Base-by-base conservation (phyloP, 78 protist genomes). In the Polysphondylium violaceum region DNA sequence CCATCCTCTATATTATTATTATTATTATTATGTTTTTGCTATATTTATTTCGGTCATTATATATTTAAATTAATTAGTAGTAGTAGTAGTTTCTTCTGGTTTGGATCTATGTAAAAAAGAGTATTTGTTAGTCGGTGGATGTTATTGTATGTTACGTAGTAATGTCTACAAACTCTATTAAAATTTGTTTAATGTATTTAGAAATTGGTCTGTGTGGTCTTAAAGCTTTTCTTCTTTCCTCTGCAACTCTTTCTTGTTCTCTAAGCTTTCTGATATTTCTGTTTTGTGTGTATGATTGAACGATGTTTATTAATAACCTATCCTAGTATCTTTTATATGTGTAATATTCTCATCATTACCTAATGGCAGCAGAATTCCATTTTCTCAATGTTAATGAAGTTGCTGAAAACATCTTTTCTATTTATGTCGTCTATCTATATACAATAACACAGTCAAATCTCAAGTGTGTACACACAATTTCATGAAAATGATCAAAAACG, bases 211-310 rank as follows among this genome's bases (percentile, higher is more conserved):
- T 40, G 33, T 7, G 19, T 69, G 78, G 78, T 83, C 63, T 83
- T 12, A 1, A 3, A n/a, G 23, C 58, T 44, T 69, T 83, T 71
- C 60, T 83, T 69, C 79, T 83, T 25, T 40, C 51, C 44, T 83
- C 91, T 21, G 91, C 78, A 29, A 44, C 60, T 40, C 69, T 83
- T 83, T 83, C 58, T 67, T 56, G 71, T 44, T 56, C 63, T 83
- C 91, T 83, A 12, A 53, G 29, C 58, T 31, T 83, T 83, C 91
- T 83, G 21, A 69, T 69, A 38, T 83, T 67, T 83, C 91, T 83
- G 33, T n/a, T n/a, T n/a, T n/a, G n/a, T n/a, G n/a, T n/a, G n/a
- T n/a, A n/a, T n/a, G n/a, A n/a, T n/a, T n/a, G n/a, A n/a, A n/a
- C n/a, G n/a, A n/a, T n/a, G n/a, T n/a, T n/a, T n/a, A n/a, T n/a